Evolutionary conservation across 2,329 filamentous ascomycete species (phyloP), one percentile per base, ranked within the genome.

Genomic region (Talaromyces sp.): DNA sequence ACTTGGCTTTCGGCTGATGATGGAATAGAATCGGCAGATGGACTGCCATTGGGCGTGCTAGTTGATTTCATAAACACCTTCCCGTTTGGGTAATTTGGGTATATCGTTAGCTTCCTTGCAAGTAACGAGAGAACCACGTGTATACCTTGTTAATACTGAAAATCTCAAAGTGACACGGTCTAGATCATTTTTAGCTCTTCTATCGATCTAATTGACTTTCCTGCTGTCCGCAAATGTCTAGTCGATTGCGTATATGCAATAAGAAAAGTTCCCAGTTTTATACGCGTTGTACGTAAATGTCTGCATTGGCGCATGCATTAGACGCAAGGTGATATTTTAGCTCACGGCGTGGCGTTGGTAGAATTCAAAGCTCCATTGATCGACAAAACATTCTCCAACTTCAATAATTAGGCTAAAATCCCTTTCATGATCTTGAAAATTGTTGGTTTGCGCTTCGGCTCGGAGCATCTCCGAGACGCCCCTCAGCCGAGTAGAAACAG

Each of bases 11-110:
- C 19, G 31, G 50, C 50, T 54, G 59, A 61, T 49, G 43, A 61
- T 49, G 14, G 19, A 35, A 19, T 10, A 61, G 59, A 61, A 61
- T 61, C 59, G 59, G 19, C 59, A 61, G 24, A 61, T 61, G 59
- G 59, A 61, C 10, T 61, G 59, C 31, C 59, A 61, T 49, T 61
- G 56, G 56, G 31, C 14, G n/a, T 60, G 57, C 41, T 60, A 45
- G 16, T 45, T 22, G 14, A 6, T 3, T 37, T 37, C 19, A 56
- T 37, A 22, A 8, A 31, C 13, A 37, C 52, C 52, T 56, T 56
- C 33, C 52, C 37, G 24, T 14, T 24, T 22, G 14, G 31, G 33
- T 56, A 39, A 14, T 14, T 14, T 56, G n/a, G 7, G 14, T 56
- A 8, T 16, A 37, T 14, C 9, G 33, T 39, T 22, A 14, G 16